Evolutionary conservation across 371 early-diverging fungal genomes (phyloP), one percentile per base, ranked within the genome.

Genomic region (Circinella umbellata): DNA sequence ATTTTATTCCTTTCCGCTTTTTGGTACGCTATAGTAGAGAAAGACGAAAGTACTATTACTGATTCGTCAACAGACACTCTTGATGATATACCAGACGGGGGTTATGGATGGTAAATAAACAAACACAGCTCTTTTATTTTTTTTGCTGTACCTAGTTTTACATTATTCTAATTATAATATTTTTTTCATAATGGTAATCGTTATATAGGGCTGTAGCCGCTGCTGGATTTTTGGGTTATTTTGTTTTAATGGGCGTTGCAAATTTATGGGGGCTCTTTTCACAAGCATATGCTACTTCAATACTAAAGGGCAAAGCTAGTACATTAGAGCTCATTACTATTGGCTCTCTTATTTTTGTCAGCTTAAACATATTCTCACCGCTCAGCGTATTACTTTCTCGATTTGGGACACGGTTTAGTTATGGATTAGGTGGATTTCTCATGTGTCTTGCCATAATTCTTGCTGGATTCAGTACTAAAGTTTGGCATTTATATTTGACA

Each of bases 401-500:
- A 1, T 72, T 82, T 42, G 89, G 89, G 6, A 76, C 79, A 37
- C 74, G 79, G 11, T 18, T 73, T n/a, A 62, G 74, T 0, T 76
- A 84, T 67, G 36, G 72, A 1, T 39, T 80, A n/a, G 89, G 89
- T 1, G 77, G 75, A 34, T 63, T 85, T 53, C 47, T 87, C 34
- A 74, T 86, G 80, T 74, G 80, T 4, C 73, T 84, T 9, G 84
- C 86, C 38, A 69, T 87, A 15, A 74, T 85, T 36, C 71, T 85
- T 1, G 79, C 86, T 42, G 82, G 81, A 0, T 86, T 80, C 48
- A 81, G 80, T 62, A 74, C 73, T 6, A 69, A 80, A 64, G 69
- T 82, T 3, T 89, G 89, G 89, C 88, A 87, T 47, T 73, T 89
- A 18, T 88, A 85, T 64, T 70, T 89, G 14, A 80, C 85, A 17